Conservation (phyloP, 2,329 filamentous ascomycete species). For the Pseudogymnoascus sp. region DNA sequence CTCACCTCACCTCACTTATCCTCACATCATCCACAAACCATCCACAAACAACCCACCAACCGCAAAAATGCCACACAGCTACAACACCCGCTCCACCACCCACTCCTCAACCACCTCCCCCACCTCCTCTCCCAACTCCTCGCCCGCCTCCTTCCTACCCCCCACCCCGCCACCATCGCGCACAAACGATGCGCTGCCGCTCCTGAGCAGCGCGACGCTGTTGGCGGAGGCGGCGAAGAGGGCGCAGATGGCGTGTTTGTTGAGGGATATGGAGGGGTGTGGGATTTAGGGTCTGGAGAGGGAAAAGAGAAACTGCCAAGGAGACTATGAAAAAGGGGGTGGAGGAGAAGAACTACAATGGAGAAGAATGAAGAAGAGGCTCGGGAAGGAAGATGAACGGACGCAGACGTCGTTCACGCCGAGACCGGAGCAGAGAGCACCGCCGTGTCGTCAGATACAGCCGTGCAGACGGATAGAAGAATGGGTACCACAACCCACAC, state of each 20-base stretch:
- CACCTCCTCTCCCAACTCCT: neutral
- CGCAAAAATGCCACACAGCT: neutral
- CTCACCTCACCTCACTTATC: neutral
- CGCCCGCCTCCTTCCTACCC: neutral
- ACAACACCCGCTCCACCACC: neutral
- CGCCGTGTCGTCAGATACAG: neutral
- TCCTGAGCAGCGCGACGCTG: conserved; percentile 73
- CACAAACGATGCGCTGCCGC: conserved; percentile 46
- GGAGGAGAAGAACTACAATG: neutral
- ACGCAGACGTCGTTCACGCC: too few relatives aligned
- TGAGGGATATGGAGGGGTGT: conserved; percentile 66
- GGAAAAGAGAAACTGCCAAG: conserved; percentile 20
- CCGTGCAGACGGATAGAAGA: neutral
- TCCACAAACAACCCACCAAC: too few relatives aligned
- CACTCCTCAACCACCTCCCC: neutral
- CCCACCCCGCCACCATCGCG: neutral
- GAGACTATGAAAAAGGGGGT: neutral
- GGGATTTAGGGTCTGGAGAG: neutral
- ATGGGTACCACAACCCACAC: neutral
- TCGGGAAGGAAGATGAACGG: too few relatives aligned
- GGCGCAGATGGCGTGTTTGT: conserved; percentile 81
- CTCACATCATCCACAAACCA: neutral
- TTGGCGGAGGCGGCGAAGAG: conserved; percentile 89
- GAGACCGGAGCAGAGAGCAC: too few relatives aligned
- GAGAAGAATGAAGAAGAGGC: too few relatives aligned